Base-by-base conservation (phyloP, 1,139 yeast genomes). In the Lizanozyma gosingica region DNA sequence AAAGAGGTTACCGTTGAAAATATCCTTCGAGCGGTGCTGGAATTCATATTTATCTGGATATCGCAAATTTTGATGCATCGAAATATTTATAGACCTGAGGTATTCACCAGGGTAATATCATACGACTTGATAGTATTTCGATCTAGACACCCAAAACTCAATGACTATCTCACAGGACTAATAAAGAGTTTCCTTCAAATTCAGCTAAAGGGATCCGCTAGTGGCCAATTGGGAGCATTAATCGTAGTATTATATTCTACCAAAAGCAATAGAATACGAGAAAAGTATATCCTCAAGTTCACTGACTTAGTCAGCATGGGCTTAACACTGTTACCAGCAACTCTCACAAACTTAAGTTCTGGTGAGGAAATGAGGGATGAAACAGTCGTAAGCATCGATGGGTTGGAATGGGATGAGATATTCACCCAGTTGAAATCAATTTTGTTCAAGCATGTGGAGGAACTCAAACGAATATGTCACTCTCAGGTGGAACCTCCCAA, bases 381-480 rank as follows among this genome's bases (percentile, higher is more conserved):
- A n/a, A 50, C 59, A 1, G 37, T 40, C 11, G 45, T 64, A 17
- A 49, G 53, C 17, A 40, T 63, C 2, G 59, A 63, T 2, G 56
- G 50, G 2, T 43, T 65, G 22, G 48, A 55, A 14, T 67, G 73
- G 74, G 48, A 49, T 11, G 64, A 57, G 29, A 49, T 70, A 2
- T 60, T 62, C 43, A 47, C 63, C 1, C 66, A 65, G 41, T 57
- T 63, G 34, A 58, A 57, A 34, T 48, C 63, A 4, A 39, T 62
- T 11, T 45, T 68, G 29, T 63, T 54, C 40, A 48, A 54, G 34
- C 74, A 65, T 43, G 45, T 59, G 4, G 59, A 62, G 38, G 64
- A 64, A 40, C 45, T 58, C 9, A 45, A 46, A 36, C 37, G 52
- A 15, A 41, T 41, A 6, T 40, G 45, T 18, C 18, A 45, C 40